These are phyloP conservation scores for Gossypium rotundifolium DNA, from an alignment of 345 rosid species.

Conservation along the genomic window DNA sequence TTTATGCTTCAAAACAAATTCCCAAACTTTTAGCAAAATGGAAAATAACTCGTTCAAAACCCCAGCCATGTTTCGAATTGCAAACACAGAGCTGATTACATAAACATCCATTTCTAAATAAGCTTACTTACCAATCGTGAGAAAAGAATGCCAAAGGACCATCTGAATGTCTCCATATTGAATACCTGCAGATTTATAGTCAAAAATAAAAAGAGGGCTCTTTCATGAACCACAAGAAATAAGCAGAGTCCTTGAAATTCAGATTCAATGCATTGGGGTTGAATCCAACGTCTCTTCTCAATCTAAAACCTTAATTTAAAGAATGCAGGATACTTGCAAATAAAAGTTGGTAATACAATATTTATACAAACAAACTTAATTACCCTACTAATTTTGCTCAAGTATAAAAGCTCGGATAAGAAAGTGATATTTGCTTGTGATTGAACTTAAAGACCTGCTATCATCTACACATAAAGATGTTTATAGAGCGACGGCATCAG, in stretches of 20 bases:
- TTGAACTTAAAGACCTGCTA: neutral
- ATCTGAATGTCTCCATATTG: conserved; percentile 80
- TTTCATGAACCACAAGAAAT: neutral
- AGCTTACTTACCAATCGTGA: conserved; percentile 78
- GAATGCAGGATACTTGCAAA: neutral
- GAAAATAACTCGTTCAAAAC: neutral
- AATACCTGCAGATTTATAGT: conserved; percentile 47
- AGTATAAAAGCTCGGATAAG: neutral
- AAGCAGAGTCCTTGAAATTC: neutral
- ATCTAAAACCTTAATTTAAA: neutral
- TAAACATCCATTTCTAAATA: neutral
- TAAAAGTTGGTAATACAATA: neutral
- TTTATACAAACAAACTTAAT: neutral
- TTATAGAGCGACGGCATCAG: neutral
- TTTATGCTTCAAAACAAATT: neutral
- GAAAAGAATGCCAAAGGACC: conserved; percentile 97
- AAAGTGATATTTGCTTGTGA: neutral
- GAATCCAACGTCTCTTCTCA: conserved; percentile 10
- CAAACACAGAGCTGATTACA: neutral
- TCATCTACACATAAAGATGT: neutral
- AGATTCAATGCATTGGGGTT: neutral
- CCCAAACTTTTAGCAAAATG: neutral
- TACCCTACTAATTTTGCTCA: neutral
- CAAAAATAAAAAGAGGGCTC: conserved; percentile 11
- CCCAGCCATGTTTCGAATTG: neutral